Percentiles rank a stretch among this genome's conserved stretches.
These are phyloP conservation scores for Boletus eberwhitei DNA, from an alignment of 768 basidiomycete species.

Conservation along the genomic window DNA sequence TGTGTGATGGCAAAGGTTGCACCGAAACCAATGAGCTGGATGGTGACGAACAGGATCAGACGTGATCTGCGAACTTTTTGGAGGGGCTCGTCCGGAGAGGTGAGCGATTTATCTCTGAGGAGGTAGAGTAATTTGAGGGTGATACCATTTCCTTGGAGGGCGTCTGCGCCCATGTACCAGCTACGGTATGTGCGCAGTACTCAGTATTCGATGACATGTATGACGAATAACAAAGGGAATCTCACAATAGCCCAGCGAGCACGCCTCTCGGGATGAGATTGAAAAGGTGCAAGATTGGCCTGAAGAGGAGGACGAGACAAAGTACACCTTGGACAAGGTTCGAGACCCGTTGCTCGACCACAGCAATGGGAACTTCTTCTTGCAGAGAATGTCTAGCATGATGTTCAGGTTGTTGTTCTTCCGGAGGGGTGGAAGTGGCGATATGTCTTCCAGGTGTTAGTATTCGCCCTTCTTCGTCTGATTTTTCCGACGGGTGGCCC, in stretches of 20 bases:
- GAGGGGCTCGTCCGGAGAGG: slow-evolving; percentile 65
- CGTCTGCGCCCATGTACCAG: slow-evolving; percentile 92
- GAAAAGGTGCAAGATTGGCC: slow-evolving; percentile 79
- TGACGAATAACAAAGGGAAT: slow-evolving; percentile 9
- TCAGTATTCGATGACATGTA: neutral
- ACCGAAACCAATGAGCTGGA: slow-evolving; percentile 83
- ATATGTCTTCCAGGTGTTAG: neutral
- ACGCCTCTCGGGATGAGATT: slow-evolving; percentile 79
- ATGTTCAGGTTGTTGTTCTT: slow-evolving; percentile 21
- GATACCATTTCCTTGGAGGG: slow-evolving; percentile 78
- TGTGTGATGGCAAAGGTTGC: slow-evolving; percentile 90
- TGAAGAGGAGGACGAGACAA: slow-evolving; percentile 74
- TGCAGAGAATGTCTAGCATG: slow-evolving; percentile 12
- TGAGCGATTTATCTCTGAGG: slow-evolving; percentile 65
- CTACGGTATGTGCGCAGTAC: slow-evolving; percentile 30
- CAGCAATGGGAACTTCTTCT: slow-evolving; percentile 64
- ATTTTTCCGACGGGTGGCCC: slow-evolving; percentile 42
- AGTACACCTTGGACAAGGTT: slow-evolving; percentile 82
- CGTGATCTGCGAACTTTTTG: slow-evolving; percentile 69
- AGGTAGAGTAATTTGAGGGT: slow-evolving; percentile 79
- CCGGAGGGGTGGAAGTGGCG: slow-evolving; percentile 4
- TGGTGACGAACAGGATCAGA: slow-evolving; percentile 63
- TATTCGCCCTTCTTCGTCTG: slow-evolving; percentile 36
- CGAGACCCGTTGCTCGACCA: slow-evolving; percentile 92
- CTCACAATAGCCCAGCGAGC: slow-evolving; percentile 81